Conservation (phyloP, 225 moss, liverwort and hornwort species). For the Asterella californica region DNA sequence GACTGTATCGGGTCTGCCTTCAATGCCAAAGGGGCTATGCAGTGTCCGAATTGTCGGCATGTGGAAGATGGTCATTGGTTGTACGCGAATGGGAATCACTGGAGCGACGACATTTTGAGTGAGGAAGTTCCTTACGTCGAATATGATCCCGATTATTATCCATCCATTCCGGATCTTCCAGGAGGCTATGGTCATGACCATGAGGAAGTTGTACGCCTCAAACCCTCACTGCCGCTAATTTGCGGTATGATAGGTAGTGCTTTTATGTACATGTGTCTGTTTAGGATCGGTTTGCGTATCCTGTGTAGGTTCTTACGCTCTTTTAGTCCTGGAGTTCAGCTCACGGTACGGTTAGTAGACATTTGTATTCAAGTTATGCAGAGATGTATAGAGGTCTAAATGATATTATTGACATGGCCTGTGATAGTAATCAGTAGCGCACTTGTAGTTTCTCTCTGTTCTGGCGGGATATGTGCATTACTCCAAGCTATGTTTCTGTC, state of each 20-base stretch:
- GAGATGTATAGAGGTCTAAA: too few species aligned
- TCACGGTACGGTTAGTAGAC: too few species aligned
- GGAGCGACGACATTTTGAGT: conserved; percentile 26
- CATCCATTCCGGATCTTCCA: conserved; percentile 10
- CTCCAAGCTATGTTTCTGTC: neutral
- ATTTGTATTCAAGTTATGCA: too few species aligned
- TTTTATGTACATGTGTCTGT: neutral
- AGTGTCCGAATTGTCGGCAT: conserved; percentile 47
- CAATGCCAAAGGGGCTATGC: conserved; percentile 53
- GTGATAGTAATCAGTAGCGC: too few species aligned
- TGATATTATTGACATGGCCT: too few species aligned
- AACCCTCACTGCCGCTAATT: neutral
- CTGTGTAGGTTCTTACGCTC: neutral
- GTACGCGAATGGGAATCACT: conserved; percentile 38
- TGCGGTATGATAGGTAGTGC: neutral
- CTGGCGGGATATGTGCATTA: neutral
- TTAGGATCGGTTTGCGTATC: neutral
- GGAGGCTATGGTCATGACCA: neutral
- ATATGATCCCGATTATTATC: conserved; percentile 19
- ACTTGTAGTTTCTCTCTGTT: too few species aligned
- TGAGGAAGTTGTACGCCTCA: neutral
- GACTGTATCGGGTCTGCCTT: conserved; percentile 53
- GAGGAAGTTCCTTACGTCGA: conserved; percentile 26
- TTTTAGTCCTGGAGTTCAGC: neutral
- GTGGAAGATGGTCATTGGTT: conserved; percentile 47